A percentile compares a stretch with the other conserved stretches of the same genome.
phyloP scores from a whole-genome alignment of 2,329 filamentous ascomycete genomes.

The Fusarium coicis region DNA sequence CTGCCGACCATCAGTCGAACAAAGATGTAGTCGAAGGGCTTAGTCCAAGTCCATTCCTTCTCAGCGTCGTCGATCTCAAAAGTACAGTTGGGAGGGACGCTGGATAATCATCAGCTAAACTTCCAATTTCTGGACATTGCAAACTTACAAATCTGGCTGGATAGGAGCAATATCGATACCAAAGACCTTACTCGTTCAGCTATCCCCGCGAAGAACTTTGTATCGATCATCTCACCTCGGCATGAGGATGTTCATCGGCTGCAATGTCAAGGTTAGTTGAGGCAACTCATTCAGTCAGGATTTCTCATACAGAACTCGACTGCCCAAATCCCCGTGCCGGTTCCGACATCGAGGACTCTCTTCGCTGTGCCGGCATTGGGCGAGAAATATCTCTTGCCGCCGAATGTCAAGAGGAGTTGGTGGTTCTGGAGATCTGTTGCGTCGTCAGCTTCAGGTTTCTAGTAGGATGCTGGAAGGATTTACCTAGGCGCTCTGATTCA shows the following conservation, averaged over 20 bases:
- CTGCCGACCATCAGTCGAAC: constrained; percentile 29
- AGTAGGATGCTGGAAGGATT: rapidly evolving
- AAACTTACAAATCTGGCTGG: constrained; percentile 16
- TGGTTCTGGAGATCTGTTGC: constrained; percentile 25
- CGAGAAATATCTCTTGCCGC: constrained; percentile 9
- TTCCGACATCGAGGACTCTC: constrained; percentile 23
- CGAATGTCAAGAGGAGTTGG: constrained; percentile 21
- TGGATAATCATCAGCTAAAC: rapidly evolving
- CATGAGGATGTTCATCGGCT: constrained; percentile 32
- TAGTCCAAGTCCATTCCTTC: constrained; percentile 27
- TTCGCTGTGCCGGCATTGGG: constrained; percentile 12
- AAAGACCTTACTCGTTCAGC: background rate
- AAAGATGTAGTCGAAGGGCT: constrained; percentile 28
- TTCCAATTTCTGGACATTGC: rapidly evolving
- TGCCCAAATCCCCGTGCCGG: constrained; percentile 29
- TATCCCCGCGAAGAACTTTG: rapidly evolving
- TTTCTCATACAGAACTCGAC: constrained; percentile 22
- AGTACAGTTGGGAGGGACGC: constrained; percentile 10
- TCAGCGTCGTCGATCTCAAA: constrained; percentile 28
- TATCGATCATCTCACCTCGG: background rate
- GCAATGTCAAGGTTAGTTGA: rapidly evolving
- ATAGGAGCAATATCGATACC: constrained; percentile 26
- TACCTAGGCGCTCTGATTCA: constrained; percentile 30
- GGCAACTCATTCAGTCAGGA: rapidly evolving
- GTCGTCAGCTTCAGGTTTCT: rapidly evolving